These are phyloP conservation scores for Leccinum subgranulosum DNA, from an alignment of 768 basidiomycete genomes.

Conservation along the genomic window DNA sequence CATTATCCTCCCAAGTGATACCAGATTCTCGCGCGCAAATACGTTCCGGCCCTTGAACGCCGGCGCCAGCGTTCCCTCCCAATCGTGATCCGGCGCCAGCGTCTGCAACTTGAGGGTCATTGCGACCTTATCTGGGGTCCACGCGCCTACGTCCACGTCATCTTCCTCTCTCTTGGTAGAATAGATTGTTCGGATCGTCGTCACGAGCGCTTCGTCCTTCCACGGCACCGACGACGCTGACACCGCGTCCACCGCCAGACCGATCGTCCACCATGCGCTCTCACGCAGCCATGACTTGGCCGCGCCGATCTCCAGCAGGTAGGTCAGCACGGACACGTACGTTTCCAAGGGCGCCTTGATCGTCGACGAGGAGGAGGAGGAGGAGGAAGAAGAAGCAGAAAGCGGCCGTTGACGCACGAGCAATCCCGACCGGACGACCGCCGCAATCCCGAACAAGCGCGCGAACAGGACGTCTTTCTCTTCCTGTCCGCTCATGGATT, in stretches of 20 bases:
- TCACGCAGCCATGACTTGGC: conserved; percentile 90
- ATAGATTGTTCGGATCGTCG: conserved; percentile 51
- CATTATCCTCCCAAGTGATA: conserved; percentile 67
- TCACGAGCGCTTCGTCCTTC: conserved; percentile 61
- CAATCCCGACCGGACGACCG: conserved; percentile 82
- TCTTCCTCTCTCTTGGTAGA: conserved; percentile 6
- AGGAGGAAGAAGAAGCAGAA: conserved; percentile 31
- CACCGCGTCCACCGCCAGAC: conserved; percentile 59
- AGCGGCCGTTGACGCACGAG: conserved; percentile 61
- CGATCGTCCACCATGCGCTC: conserved; percentile 83
- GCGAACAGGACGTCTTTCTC: conserved; percentile 92
- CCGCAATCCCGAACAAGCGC: conserved; percentile 83
- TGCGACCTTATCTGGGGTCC: conserved; percentile 91
- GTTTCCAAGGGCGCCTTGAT: conserved; percentile 43
- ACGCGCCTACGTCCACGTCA: conserved; percentile 28
- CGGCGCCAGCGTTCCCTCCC: conserved; percentile 63
- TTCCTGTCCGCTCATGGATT: conserved; percentile 85
- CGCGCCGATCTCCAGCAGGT: conserved; percentile 68
- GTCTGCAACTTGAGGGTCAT: conserved; percentile 69
- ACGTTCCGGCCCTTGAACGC: conserved; percentile 75
- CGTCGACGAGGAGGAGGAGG: conserved; percentile 33
- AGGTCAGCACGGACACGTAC: conserved; percentile 55
- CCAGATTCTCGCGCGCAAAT: conserved; percentile 70
- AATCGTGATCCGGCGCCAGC: conserved; percentile 57
- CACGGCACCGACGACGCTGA: conserved; percentile 60